Base-by-base conservation (phyloP, 1,284 basidiomycete species). In the Papiliotrema nemorosa region DNA sequence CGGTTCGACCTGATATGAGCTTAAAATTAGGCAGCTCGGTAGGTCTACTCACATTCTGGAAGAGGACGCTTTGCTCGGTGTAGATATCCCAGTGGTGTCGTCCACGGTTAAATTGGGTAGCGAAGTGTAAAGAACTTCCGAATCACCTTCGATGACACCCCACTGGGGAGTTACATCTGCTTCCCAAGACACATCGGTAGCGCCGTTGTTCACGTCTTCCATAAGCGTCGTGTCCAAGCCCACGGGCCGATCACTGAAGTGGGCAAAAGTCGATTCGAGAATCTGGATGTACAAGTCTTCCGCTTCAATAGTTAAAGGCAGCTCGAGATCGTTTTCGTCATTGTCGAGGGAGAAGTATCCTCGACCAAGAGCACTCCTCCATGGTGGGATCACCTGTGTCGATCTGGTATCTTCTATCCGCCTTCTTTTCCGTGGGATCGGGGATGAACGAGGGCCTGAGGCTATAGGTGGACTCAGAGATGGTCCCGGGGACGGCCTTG, bases 351-450 rank as follows among this genome's bases (percentile, higher is more conserved):
- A 14, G 40, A 62, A 55, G 42, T 53, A 56, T 5, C 39, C 33
- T 42, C 31, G 37, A 10, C 60, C 60, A n/a, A 62, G n/a, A 22
- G 58, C 39, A 16, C 14, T 38, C 7, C 55, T 37, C 60, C 60
- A 62, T 9, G 60, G 60, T 24, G 57, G 49, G 26, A 47, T 9
- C n/a, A 9, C 36, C 12, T 10, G 20, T 44, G 16, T 5, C 6
- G 6, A 10, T 7, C 7, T 34, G 18, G 25, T 12, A 6, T 26
- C 16, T 13, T 21, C 34, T 18, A 37, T 34, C 9, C 14, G 5
- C 34, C 6, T 7, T 20, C 24, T 22, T 37, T 47, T 18, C 18
- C 12, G 14, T 7, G 43, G 16, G 20, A 22, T n/a, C 5, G 27
- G 29, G 22, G 31, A 25, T 18, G 5, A n/a, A n/a, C 12, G n/a